These are phyloP conservation scores for Colletotrichum tanaceti DNA, from an alignment of 2,329 filamentous ascomycete species.

Conservation along the genomic window DNA sequence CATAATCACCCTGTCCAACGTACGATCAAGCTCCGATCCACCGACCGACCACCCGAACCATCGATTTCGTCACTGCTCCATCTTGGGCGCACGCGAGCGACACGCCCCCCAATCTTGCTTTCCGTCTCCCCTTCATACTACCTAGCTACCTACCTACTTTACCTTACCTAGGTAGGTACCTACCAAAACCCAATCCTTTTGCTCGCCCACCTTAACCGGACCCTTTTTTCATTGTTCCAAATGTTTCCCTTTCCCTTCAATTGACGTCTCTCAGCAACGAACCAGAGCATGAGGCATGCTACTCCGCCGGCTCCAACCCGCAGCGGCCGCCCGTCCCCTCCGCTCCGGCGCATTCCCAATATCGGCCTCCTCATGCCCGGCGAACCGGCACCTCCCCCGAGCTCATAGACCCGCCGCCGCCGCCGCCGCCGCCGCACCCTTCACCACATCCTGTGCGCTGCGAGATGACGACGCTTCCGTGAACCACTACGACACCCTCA, in stretches of 20 bases:
- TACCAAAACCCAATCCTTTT: not conserved
- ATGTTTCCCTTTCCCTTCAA: not conserved
- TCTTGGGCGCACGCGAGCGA: slow-evolving; percentile 16
- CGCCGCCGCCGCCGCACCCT: slow-evolving; percentile 30
- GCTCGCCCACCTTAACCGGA: not conserved
- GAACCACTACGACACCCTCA: slow-evolving; percentile 86
- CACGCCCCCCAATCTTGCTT: not conserved
- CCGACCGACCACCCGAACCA: slow-evolving; percentile 43
- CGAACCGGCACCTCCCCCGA: slow-evolving; percentile 21
- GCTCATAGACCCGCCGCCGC: not conserved
- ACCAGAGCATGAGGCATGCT: slow-evolving; percentile 71
- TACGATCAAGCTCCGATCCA: slow-evolving; percentile 31
- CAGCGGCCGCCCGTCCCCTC: slow-evolving; percentile 46
- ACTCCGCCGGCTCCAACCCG: slow-evolving; percentile 54
- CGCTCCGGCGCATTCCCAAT: slow-evolving; percentile 30
- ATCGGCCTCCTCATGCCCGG: not conserved
- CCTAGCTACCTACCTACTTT: no score
- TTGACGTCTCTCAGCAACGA: not conserved
- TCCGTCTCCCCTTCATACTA: no score
- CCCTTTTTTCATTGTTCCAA: not conserved
- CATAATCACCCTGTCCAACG: no score
- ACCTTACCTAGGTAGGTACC: no score
- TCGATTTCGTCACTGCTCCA: slow-evolving; percentile 39
- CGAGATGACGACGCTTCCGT: slow-evolving; percentile 49
- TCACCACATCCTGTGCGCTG: slow-evolving; percentile 48